Evolutionary conservation across 805 yeast species (phyloP), one percentile per base, ranked within the genome.

Genomic region (Yarrowia divulgata): DNA sequence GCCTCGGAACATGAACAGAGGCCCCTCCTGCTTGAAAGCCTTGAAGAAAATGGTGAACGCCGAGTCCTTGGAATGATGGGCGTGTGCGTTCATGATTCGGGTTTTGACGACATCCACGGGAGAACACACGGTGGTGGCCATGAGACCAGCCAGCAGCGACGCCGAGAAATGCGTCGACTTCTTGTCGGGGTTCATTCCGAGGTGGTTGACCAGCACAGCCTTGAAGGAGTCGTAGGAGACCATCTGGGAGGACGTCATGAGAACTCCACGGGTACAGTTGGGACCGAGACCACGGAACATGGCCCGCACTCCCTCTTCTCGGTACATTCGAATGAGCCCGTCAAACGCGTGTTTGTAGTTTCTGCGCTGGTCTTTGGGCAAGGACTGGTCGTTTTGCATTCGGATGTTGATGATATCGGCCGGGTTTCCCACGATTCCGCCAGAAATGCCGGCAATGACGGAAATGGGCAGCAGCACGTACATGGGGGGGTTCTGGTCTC

Each of bases 81-180:
- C 73, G 39, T 76, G 77, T 3, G 82, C 85, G 78, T 90, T 89
- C 97, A 91, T 91, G 70, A 91, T 90, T 75, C 96, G 82, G 1
- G 97, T 92, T 78, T 92, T 92, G 62, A 91, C 88, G 3, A 91
- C 97, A 78, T 91, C 97, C 10, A 93, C 97, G 0, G 97, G 97
- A 1, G 97, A 90, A 77, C 97, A 92, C 19, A 91, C 90, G 0
- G 97, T 92, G 0, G 97, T 91, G 8, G 97, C 97, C 6, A 91
- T 91, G 43, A 91, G 80, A 18, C 97, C 97, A 0, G 97, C 97
- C 71, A 89, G 75, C 71, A 91, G 81, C 4, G 94, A 88, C 0
- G 97, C 91, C 42, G 87, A 77, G 75, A 91, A 91, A 77, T 91
- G 97, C 2, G 97, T 91, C 0, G 87, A 74, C 72, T 87, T 85